phyloP scores from a whole-genome alignment of 495 filamentous ascomycete species.

The Tirmania nivea region DNA sequence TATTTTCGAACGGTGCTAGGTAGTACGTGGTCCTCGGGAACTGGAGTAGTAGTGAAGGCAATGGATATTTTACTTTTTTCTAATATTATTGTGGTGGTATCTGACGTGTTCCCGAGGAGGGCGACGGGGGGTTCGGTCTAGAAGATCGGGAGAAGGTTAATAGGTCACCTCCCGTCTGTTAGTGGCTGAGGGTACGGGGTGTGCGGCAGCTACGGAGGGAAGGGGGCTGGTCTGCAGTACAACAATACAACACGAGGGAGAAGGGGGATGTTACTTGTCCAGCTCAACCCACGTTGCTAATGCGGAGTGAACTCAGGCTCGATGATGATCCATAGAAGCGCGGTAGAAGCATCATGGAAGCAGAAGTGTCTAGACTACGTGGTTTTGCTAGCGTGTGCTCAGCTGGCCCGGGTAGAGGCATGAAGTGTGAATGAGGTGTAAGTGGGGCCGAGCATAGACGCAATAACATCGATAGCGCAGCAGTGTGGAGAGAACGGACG shows the following conservation, averaged over 20 bases:
- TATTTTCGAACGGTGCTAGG: slow-evolving; percentile 89
- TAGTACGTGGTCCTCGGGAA: background rate
- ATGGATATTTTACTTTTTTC: background rate
- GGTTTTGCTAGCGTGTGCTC: too few species aligned
- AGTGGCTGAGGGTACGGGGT: background rate
- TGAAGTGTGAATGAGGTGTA: too few species aligned
- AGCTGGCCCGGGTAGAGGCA: too few species aligned
- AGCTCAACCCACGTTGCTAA: background rate
- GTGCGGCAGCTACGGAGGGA: background rate
- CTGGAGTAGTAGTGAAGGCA: background rate
- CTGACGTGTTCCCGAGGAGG: background rate
- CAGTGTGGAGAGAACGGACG: too few species aligned
- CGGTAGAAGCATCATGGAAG: too few species aligned
- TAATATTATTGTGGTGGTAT: background rate
- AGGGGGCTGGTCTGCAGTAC: background rate
- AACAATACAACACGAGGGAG: background rate
- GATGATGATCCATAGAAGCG: too few species aligned
- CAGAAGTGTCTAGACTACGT: too few species aligned
- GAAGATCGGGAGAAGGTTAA: background rate
- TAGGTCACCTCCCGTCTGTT: too few species aligned
- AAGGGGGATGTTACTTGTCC: background rate
- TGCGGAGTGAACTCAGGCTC: too few species aligned
- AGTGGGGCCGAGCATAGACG: too few species aligned
- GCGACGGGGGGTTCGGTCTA: background rate
- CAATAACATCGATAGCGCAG: too few species aligned